Evolutionary conservation across 495 filamentous ascomycete species (phyloP).

Genomic region (Articulospora tetracladia): DNA sequence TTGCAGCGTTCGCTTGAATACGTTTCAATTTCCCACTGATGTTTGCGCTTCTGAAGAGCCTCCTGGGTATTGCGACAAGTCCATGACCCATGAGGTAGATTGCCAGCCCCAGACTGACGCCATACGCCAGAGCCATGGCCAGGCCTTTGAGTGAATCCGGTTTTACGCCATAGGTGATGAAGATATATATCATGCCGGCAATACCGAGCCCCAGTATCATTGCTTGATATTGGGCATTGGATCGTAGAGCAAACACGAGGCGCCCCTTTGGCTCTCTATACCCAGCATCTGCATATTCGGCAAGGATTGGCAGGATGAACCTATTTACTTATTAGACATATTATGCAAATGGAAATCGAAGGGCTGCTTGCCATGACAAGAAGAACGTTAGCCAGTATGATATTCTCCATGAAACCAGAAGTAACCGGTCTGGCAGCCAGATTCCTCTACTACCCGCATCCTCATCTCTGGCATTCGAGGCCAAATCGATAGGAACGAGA

Average conservation of each 20-base stretch:
- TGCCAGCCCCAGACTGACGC: slow-evolving; percentile 84
- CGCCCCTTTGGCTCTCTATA: slow-evolving; percentile 81
- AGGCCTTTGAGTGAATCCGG: slow-evolving; percentile 66
- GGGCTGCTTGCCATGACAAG: slow-evolving; percentile 76
- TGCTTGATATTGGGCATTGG: slow-evolving; percentile 84
- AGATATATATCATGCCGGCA: slow-evolving; percentile 78
- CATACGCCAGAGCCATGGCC: slow-evolving; percentile 90
- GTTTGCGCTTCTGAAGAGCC: slow-evolving; percentile 71
- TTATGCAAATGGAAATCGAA: neutral
- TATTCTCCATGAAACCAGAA: slow-evolving; percentile 86
- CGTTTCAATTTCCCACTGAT: slow-evolving; percentile 65
- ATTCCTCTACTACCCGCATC: slow-evolving; percentile 58
- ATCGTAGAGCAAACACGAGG: slow-evolving; percentile 75
- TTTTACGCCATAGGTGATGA: slow-evolving; percentile 63
- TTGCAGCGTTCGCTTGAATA: slow-evolving; percentile 75
- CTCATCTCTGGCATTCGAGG: slow-evolving; percentile 71
- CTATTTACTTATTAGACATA: slow-evolving; percentile 27
- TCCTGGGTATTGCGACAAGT: slow-evolving; percentile 83
- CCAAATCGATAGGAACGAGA: slow-evolving; percentile 92
- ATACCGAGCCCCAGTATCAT: slow-evolving; percentile 67
- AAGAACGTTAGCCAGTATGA: slow-evolving; percentile 96
- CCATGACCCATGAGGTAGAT: slow-evolving; percentile 98
- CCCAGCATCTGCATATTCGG: slow-evolving; percentile 89
- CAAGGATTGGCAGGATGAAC: slow-evolving; percentile 89
- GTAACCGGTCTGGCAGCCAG: slow-evolving; percentile 59